Evolutionary conservation across 2,329 filamentous ascomycete genomes (phyloP).

Genomic region (Sphaerulina populicola): DNA sequence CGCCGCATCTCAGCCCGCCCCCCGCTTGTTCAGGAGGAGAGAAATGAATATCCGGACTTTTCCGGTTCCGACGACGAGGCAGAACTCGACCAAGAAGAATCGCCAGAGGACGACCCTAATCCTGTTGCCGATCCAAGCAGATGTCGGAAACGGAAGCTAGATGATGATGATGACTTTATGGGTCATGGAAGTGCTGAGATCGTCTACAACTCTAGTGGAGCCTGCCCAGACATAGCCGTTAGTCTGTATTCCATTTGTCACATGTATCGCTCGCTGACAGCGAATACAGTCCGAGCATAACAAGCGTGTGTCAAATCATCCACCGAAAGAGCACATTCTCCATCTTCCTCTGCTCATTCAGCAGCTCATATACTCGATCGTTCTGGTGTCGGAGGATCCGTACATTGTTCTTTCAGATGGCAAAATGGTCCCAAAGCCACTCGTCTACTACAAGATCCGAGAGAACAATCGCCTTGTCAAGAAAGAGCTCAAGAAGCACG

Average conservation of each 20-base stretch:
- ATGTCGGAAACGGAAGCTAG: not conserved
- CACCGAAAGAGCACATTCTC: not conserved
- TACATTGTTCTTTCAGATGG: constrained; percentile 1
- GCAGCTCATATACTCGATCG: not conserved
- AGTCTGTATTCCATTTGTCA: not conserved
- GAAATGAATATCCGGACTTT: not conserved
- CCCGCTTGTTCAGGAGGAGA: not conserved
- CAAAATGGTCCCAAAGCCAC: not conserved
- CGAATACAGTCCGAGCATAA: constrained; percentile 1
- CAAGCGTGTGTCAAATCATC: not conserved
- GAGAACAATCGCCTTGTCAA: not conserved
- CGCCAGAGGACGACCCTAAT: not conserved
- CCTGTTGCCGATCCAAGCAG: not conserved
- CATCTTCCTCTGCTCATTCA: not conserved
- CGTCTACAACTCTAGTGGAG: not conserved
- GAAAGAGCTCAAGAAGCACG: not conserved
- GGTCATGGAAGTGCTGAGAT: not conserved
- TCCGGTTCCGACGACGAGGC: not conserved
- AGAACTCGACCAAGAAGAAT: not conserved
- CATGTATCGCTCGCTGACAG: not conserved
- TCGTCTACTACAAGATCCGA: not conserved
- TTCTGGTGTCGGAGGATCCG: not conserved
- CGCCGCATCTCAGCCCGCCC: not conserved
- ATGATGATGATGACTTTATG: not conserved
- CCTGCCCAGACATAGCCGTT: not conserved